Evolutionary conservation across 2,329 filamentous ascomycete species (phyloP), one percentile per base, ranked within the genome.

Genomic region (Sporothrix protearum): DNA sequence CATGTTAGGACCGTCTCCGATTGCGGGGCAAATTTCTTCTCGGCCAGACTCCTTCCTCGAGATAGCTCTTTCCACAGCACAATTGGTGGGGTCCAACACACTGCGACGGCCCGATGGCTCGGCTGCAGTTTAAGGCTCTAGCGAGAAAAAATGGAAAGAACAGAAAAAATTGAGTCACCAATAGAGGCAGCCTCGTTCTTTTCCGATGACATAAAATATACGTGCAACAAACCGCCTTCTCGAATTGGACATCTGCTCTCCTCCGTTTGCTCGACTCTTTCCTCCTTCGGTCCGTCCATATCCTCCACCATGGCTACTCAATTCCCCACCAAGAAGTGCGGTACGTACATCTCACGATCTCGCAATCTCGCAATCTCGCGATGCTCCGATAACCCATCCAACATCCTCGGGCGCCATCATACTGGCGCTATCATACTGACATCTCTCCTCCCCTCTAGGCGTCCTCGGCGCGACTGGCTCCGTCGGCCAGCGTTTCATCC

Each of bases 401-500:
- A 8, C 4, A 8, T 36, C 33, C 33, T 36, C 16, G 10, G 22
- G 12, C 19, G 3, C 3, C 22, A 30, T n/a, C 28, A 25, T 16
- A 28, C 51, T 39, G 2, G 39, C 36, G n/a, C n/a, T n/a, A n/a
- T n/a, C n/a, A n/a, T n/a, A n/a, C n/a, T n/a, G n/a, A 36, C 2
- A 9, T 51, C 47, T 16, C 5, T 19, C 14, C 30, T 39, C 45
- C 30, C 16, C 22, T 2, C 12, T 9, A 67, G 88, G 88, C 80
- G 93, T 97, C 72, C 88, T 97, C 71, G 94, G 95, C 77, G 93
- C 91, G 82, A 98, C 95, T 42, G 96, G 96, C 79, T 96, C 94
- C 47, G 95, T 98, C 16, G 95, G 95, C 77, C 94, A 97, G 83
- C 90, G 96, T 78, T 98, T 98, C 81, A 96, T 98, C 79, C 90